Base-by-base conservation (phyloP, 176 grass and related monocot species). In the Poa annua region DNA sequence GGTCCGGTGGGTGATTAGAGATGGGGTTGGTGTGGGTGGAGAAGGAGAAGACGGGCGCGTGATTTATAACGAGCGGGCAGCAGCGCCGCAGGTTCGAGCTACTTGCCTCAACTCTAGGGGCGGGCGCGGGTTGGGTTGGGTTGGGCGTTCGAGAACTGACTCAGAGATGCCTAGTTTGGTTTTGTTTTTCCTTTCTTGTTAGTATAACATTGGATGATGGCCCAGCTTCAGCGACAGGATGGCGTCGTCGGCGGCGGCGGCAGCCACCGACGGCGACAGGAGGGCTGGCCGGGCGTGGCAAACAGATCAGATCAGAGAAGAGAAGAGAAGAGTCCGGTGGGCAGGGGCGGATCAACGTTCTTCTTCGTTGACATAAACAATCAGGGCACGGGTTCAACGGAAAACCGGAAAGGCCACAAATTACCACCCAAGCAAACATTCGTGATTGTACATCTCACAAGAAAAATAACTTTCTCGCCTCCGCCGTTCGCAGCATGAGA, bases 21-120 rank as follows among this genome's bases (percentile, higher is more conserved):
- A 50, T 78, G 88, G 57, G 75, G 80, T 80, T 83, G 88, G 88
- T 90, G 84, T 80, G 82, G 71, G 62, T 59, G 68, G 77, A 19
- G 26, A 81, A 1, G 50, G 22, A 15, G 74, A 79, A 59, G 41
- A 61, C 11, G 48, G 41, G 68, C 60, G 69, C 55, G 82, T 81
- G 17, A 70, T 85, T 85, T 85, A 89, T 89, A 89, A 70, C 41
- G 82, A 24, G 61, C 54, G 45, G 62, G 14, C 76, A 80, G 15
- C 68, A 66, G 11, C 50, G 39, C 60, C 64, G 87, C 69, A 76
- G 82, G 49, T 81, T 85, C 82, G 47, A 0, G 20, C 26, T 53
- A 75, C 4, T 33, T 25, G 42, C 69, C 57, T 22, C 55, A 0
- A 11, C 64, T 11, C 59, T 11, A 4, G 34, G 64, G 63, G 32